Evolutionary conservation across 2,329 filamentous ascomycete genomes (phyloP).

Genomic region (Colletotrichum gigasporum): DNA sequence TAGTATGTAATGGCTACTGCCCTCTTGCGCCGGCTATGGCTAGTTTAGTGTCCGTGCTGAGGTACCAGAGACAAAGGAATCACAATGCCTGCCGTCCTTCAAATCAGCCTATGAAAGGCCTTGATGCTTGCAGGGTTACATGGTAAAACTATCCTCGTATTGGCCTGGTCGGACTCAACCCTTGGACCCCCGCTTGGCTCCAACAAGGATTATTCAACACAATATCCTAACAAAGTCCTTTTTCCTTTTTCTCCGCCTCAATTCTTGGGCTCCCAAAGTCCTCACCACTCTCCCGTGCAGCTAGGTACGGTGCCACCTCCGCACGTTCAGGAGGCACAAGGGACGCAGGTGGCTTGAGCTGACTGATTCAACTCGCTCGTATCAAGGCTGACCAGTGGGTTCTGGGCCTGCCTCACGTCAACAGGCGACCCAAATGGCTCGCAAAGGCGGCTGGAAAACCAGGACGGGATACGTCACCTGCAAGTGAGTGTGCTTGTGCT

Average conservation of each 20-base stretch:
- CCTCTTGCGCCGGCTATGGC: no score
- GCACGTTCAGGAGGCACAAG: neutral
- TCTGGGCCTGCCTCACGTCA: neutral
- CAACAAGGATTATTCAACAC: neutral
- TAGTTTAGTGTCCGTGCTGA: no score
- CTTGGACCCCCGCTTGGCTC: neutral
- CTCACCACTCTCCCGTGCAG: neutral
- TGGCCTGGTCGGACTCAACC: neutral
- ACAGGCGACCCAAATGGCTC: slow-evolving; percentile 20
- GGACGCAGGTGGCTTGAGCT: neutral
- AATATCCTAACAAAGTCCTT: neutral
- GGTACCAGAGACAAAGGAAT: no score
- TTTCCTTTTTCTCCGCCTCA: slow-evolving; percentile 9
- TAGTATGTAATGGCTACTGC: no score
- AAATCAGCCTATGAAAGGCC: no score
- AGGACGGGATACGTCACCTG: slow-evolving; percentile 63
- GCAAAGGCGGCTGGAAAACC: slow-evolving; percentile 55
- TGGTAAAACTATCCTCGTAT: neutral
- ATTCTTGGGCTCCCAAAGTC: neutral
- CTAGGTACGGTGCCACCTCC: neutral
- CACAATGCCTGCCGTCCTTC: no score
- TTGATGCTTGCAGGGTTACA: neutral
- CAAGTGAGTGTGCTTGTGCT: slow-evolving; percentile 52
- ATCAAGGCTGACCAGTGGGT: neutral
- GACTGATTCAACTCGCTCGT: neutral